Conservation (phyloP, 805 yeast genomes). For the Cyberlindnera saturnus region DNA sequence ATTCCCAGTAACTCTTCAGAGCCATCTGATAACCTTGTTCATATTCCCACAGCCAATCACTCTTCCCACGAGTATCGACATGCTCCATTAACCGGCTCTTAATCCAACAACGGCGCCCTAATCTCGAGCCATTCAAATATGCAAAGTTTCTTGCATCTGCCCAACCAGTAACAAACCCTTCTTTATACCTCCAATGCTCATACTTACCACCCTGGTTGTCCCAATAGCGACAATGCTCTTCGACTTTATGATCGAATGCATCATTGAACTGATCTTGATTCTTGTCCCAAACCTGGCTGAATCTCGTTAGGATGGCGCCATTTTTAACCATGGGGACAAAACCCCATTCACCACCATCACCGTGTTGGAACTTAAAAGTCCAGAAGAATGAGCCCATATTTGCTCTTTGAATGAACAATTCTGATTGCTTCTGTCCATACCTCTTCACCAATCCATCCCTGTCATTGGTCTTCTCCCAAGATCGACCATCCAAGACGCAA, state of each 20-base stretch:
- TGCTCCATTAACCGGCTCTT: slow-evolving; percentile 59
- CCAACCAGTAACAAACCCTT: slow-evolving; percentile 76
- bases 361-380: slow-evolving; percentile 82
- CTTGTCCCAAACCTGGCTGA: neutral
- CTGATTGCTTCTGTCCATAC: slow-evolving; percentile 55
- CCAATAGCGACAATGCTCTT: slow-evolving; percentile 67
- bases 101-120: slow-evolving; percentile 79
- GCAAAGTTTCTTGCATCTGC: slow-evolving; percentile 66
- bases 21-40: slow-evolving; percentile 80
- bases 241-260: slow-evolving; percentile 29
- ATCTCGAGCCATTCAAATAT: slow-evolving; percentile 55
- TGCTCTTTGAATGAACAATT: slow-evolving; percentile 46
- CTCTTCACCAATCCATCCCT: slow-evolving; percentile 51
- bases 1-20: slow-evolving; percentile 14
- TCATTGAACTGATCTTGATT: slow-evolving; percentile 34
- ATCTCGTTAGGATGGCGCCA: slow-evolving; percentile 45
- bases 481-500: slow-evolving; percentile 69
- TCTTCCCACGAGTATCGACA: slow-evolving; percentile 44
- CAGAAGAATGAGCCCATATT: slow-evolving; percentile 78
- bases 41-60: slow-evolving; percentile 77
- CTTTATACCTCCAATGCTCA: slow-evolving; percentile 78
- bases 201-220: slow-evolving; percentile 46
- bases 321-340: slow-evolving; percentile 66
- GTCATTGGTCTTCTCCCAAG: slow-evolving; percentile 57
- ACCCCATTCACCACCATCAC: slow-evolving; percentile 98